Evolutionary conservation across 306 rosid species (phyloP), one percentile per base, ranked within the genome.

Genomic region (Senna siamea): DNA sequence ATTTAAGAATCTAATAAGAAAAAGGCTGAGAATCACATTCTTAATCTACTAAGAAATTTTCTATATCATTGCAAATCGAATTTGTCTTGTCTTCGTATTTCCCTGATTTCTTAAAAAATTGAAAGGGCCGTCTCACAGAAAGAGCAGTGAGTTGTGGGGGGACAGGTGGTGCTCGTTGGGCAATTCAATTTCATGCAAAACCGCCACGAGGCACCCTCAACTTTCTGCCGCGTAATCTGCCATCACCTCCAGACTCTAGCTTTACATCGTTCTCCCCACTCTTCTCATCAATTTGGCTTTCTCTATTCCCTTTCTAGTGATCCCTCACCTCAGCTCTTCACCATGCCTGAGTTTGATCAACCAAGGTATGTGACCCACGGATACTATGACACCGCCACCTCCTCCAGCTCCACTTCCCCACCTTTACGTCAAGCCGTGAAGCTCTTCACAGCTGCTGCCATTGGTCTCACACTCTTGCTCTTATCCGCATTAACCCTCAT

Each of bases 381-480:
- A 38, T 17, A 60, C 61, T 17, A 66, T 43, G 72, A 73, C 11
- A 0, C 64, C 61, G 46, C 19, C 75, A 58, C 68, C 55, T 4
- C 40, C 4, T 7, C 47, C 47, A 0, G 10, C 11, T 41, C 47
- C 30, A 26, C 1, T 26, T 26, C 30, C 30, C 62, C 74, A 7
- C 17, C 77, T 40, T 32, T 86, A 68, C 82, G 76, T 75, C 88
- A 79, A 64, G 59, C 84, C 5, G 76, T 63, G 4, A 87, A 85
- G 77, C 73, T 87, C 79, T 23, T 81, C 60, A 85, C 88, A 0
- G 86, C 94, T 30, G 79, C 77, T 1, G 70, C 81, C 7, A 66
- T 87, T 57, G 91, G 88, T 30, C 56, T 76, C 28, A 7, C 86
- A n/a, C 84, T 89, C 54, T 72, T 87, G 70, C 54, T 81, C 83